Percentiles rank a stretch among this genome's conserved stretches.
These are phyloP conservation scores for Geotrichum klebahnii DNA, from an alignment of 1,139 yeast species.

Conservation along the genomic window DNA sequence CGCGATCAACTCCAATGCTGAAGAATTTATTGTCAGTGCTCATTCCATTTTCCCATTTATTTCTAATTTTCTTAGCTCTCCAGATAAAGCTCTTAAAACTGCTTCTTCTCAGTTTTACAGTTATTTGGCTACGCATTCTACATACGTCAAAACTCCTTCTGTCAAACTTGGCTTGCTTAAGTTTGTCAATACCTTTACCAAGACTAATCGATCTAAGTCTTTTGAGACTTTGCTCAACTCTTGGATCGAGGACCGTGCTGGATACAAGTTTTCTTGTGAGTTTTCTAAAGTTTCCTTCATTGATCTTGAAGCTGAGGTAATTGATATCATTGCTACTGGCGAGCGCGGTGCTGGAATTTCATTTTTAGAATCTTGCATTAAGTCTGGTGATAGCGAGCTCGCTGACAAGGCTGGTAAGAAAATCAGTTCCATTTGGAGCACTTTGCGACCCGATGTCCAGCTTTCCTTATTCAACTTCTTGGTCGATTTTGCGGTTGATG, in stretches of 20 bases:
- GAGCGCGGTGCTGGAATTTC: slow-evolving; percentile 57
- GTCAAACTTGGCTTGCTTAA: slow-evolving; percentile 45
- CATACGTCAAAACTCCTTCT: slow-evolving; percentile 44
- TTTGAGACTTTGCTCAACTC: slow-evolving; percentile 36
- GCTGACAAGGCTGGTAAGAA: slow-evolving; percentile 51
- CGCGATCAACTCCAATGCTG: slow-evolving; percentile 40
- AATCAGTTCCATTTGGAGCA: slow-evolving; percentile 51
- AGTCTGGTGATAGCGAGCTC: slow-evolving; percentile 49
- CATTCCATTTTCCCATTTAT: slow-evolving; percentile 43
- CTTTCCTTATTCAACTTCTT: slow-evolving; percentile 55
- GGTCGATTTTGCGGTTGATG: slow-evolving; percentile 52
- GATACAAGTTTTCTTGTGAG: slow-evolving; percentile 47
- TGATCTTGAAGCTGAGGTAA: slow-evolving; percentile 53
- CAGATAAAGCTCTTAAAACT: slow-evolving; percentile 19
- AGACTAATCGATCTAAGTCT: slow-evolving; percentile 27
- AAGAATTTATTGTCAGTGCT: slow-evolving; percentile 48
- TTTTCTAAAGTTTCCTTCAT: slow-evolving; percentile 49
- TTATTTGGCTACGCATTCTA: slow-evolving; percentile 51
- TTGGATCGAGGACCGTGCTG: slow-evolving; percentile 45
- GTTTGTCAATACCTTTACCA: slow-evolving; percentile 41
- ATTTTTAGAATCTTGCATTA: slow-evolving; percentile 51
- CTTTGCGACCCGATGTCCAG: slow-evolving; percentile 56
- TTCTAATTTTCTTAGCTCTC: slow-evolving; percentile 27
- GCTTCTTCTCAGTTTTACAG: slow-evolving; percentile 37
- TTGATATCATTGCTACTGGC: slow-evolving; percentile 54